These are phyloP conservation scores for Beauveria bassiana DNA, from an alignment of 2,329 filamentous ascomycete genomes.

Conservation along the genomic window DNA sequence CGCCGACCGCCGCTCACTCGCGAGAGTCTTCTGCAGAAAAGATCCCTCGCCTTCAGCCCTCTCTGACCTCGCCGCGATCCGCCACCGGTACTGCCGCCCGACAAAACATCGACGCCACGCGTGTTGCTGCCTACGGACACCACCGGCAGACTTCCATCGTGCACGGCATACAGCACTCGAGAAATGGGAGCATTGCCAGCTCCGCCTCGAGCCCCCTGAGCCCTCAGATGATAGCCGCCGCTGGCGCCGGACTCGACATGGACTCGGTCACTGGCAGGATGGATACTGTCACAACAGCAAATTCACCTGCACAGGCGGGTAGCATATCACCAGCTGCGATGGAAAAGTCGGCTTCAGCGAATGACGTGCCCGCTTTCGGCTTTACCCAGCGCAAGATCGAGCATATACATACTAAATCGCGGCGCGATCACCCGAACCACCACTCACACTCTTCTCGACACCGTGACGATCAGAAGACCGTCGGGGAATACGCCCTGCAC, in stretches of 20 bases:
- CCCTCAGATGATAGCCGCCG: conserved; percentile 73
- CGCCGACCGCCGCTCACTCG: conserved; percentile 3
- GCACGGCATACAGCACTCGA: conserved; percentile 85
- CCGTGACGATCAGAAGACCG: conserved; percentile 75
- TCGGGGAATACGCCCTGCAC: conserved; percentile 96
- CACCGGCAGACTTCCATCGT: conserved; percentile 96
- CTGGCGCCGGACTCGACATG: conserved; percentile 49
- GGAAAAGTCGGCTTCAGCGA: conserved; percentile 40
- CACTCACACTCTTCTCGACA: conserved; percentile 69
- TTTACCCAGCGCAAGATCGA: conserved; percentile 47
- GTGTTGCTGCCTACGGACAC: conserved; percentile 63
- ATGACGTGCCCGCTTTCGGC: conserved; percentile 36
- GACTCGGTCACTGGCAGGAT: conserved; percentile 35
- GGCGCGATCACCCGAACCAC: conserved; percentile 66
- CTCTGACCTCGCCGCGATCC: conserved; percentile 10
- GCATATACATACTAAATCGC: conserved; percentile 58
- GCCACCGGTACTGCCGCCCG: background rate
- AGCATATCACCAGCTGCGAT: conserved; percentile 15
- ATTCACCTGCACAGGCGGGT: conserved; percentile 25
- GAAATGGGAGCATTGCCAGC: conserved; percentile 81
- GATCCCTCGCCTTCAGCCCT: background rate
- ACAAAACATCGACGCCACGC: conserved; percentile 34
- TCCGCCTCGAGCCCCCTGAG: conserved; percentile 78
- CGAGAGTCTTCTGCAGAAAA: conserved; percentile 11
- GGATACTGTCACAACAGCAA: conserved; percentile 40